Evolutionary conservation across 164 flowering plant species (phyloP), one percentile per base, ranked within the genome.

Genomic region (Chloranthus sessilifolius): DNA sequence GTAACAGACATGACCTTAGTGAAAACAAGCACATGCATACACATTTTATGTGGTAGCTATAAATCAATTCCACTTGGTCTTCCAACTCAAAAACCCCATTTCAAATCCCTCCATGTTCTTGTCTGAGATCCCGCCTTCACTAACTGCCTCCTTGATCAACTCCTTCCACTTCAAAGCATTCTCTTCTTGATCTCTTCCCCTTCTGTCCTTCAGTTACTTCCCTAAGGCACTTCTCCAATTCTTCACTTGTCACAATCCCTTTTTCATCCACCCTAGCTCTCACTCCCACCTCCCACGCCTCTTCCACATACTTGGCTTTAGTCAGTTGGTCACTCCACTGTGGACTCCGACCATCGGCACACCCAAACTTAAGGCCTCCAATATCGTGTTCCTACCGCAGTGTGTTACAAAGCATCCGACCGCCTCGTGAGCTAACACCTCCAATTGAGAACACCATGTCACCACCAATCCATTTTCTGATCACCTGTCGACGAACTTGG

Each of bases 321-420:
- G 64, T 63, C 1, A 60, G 46, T 43, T 71, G 75, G 34, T 71
- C 75, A 1, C 51, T 31, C 63, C 63, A 52, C 16, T 47, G 66
- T 7, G 72, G 75, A 27, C 63, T 27, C 2, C 69, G 41, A 71
- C 65, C 68, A 72, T 57, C 10, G 73, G 76, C 38, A 72, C 70
- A 1, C 72, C 73, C 36, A 54, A 40, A 9, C 41, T 47, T 49
- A 72, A 30, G 2, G 59, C 64, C 40, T 72, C 75, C 8, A 58
- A 11, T 0, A 56, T 61, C 34, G 73, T 69, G 25, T 73, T 73
- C 74, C 74, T 69, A 0, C 74, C 72, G 35, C 72, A 49, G 33
- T 73, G 78, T 3, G 65, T 53, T 3, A 73, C 8, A 38, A 73
- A 73, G 29, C 74, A 69, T n/a, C 74, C 72, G 1, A 67, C 43